A percentile compares a stretch with the other conserved stretches of the same genome.
phyloP scores from a whole-genome alignment of 768 basidiomycete genomes.

The Tremella fuciformis region DNA sequence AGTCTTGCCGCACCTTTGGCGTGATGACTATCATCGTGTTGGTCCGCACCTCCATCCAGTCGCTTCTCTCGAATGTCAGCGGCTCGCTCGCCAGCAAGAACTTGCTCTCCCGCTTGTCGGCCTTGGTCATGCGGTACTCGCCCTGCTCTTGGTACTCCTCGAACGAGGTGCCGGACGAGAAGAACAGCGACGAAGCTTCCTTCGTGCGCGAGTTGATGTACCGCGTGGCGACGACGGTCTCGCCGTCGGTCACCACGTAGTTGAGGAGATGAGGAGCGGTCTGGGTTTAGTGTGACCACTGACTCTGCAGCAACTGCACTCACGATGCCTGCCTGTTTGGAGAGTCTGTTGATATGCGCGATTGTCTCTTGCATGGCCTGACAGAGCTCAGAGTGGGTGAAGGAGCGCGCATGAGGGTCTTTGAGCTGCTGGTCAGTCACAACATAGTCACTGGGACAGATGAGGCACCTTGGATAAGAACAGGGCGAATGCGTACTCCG shows the following conservation, averaged over 20 bases:
- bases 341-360: constrained; percentile 68
- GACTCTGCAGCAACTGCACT: constrained; percentile 13
- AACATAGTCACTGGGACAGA: not conserved
- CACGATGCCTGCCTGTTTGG: constrained; percentile 62
- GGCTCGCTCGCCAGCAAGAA: constrained; percentile 84
- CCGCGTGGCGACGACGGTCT: constrained; percentile 86
- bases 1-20: constrained; percentile 66
- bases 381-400: constrained; percentile 68
- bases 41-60: constrained; percentile 99
- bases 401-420: constrained; percentile 70
- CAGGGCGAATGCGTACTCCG: constrained; percentile 94
- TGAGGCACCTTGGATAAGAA: constrained; percentile 61
- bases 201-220: constrained; percentile 89
- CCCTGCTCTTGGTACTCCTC: constrained; percentile 84
- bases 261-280: constrained; percentile 82
- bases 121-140: constrained; percentile 91
- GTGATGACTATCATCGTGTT: constrained; percentile 95
- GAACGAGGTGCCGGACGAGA: constrained; percentile 91
- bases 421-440: constrained; percentile 57
- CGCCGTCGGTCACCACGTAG: constrained; percentile 93
- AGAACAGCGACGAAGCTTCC: constrained; percentile 94
- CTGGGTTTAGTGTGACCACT: not conserved
- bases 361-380: constrained; percentile 89
- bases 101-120: constrained; percentile 87
- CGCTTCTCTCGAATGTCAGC: constrained; percentile 93